Conservation (phyloP, 2,329 filamentous ascomycete species). For the Beauveria pseudobassiana region DNA sequence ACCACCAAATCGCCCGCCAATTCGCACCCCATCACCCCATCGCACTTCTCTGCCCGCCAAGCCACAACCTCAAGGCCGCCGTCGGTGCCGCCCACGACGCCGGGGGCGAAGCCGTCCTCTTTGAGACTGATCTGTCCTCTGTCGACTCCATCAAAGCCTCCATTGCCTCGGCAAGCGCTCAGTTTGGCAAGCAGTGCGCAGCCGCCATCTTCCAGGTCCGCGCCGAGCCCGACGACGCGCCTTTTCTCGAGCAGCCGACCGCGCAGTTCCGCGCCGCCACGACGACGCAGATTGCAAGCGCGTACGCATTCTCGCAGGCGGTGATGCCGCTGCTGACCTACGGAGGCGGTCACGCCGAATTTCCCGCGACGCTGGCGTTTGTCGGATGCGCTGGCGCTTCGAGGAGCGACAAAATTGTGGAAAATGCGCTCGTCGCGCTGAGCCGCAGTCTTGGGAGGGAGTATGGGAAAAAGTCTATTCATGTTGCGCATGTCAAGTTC, state of each 20-base stretch:
- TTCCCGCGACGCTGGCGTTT: conserved; percentile 4
- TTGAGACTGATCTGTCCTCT: not conserved
- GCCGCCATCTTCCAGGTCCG: conserved; percentile 6
- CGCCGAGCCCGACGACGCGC: not conserved
- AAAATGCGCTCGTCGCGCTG: conserved; percentile 10
- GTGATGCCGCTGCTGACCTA: not conserved
- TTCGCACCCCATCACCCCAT: conserved; percentile 3
- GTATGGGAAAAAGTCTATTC: conserved; percentile 5
- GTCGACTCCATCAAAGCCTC: not conserved
- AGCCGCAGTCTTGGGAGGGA: conserved; percentile 8
- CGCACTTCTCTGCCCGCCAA: not conserved
- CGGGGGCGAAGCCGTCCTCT: not conserved
- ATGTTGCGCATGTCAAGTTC: conserved; percentile 3
- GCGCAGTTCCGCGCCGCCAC: not conserved
- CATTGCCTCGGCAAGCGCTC: not conserved
- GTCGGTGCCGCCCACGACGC: not conserved
- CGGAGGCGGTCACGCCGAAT: not conserved
- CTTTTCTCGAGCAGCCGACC: not conserved
- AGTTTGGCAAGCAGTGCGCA: conserved; percentile 1
- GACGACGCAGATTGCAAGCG: not conserved
- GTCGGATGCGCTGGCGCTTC: not conserved
- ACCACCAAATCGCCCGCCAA: not conserved
- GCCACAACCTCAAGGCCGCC: not conserved
- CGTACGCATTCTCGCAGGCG: conserved; percentile 7
- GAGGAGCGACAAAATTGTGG: not conserved